A percentile compares a stretch with the other conserved stretches of the same genome.
These are phyloP conservation scores for Cladosporium halotolerans DNA, from an alignment of 2,329 filamentous ascomycete species.

Conservation along the genomic window DNA sequence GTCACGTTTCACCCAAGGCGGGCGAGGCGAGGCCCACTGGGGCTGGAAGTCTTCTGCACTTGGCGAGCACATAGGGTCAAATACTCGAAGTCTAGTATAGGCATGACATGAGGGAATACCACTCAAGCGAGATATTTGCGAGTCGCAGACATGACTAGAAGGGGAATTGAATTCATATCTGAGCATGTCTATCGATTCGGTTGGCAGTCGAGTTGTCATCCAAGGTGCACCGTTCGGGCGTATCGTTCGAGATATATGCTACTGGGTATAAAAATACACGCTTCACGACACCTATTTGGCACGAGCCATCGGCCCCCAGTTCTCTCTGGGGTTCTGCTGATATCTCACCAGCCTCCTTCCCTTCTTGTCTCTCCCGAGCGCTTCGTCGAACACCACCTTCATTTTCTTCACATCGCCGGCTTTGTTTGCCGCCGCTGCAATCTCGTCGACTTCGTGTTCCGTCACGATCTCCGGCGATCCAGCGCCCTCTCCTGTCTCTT, in stretches of 20 bases:
- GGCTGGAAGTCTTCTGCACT: no score
- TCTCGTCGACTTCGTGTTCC: conserved; percentile 12
- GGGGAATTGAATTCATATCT: no score
- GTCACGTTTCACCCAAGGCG: neutral
- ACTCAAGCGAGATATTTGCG: no score
- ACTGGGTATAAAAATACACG: neutral
- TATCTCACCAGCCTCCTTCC: conserved; percentile 71
- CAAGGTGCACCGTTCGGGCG: no score
- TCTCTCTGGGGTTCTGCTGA: conserved; percentile 80
- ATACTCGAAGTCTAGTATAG: no score
- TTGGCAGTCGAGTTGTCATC: no score
- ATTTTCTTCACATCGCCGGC: conserved; percentile 35
- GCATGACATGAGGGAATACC: no score
- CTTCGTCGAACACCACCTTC: conserved; percentile 71
- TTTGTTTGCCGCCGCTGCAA: conserved; percentile 4
- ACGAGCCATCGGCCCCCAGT: conserved; percentile 79
- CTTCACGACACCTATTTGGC: conserved; percentile 31
- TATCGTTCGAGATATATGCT: neutral
- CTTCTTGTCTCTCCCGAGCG: conserved; percentile 61
- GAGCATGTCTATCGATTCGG: no score
- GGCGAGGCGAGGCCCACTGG: no score
- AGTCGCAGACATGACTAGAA: no score
- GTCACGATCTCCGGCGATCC: conserved; percentile 17
- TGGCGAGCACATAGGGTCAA: no score
- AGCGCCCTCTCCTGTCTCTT: conserved; percentile 16